These are phyloP conservation scores for Aeschynomene evenia DNA, from an alignment of 306 rosid genomes.

Conservation along the genomic window DNA sequence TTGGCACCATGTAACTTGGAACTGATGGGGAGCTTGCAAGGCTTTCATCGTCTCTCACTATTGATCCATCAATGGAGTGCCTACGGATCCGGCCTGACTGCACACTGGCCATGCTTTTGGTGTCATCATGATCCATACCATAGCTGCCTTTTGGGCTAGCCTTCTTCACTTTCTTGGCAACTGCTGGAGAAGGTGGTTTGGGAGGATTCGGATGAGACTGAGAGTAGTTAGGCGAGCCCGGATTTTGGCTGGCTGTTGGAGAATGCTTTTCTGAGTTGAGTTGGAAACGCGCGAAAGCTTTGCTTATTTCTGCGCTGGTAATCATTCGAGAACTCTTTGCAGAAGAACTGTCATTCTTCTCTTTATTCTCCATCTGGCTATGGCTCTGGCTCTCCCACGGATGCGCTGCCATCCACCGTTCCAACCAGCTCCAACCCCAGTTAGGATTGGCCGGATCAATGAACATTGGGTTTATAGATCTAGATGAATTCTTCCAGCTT, in stretches of 20 bases:
- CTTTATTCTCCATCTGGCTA: slow-evolving; percentile 54
- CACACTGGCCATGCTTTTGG: slow-evolving; percentile 61
- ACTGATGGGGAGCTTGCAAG: slow-evolving; percentile 68
- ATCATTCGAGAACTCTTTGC: slow-evolving; percentile 52
- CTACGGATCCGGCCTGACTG: slow-evolving; percentile 76
- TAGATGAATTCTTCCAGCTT: slow-evolving; percentile 72
- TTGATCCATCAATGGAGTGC: slow-evolving; percentile 73
- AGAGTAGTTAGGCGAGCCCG: slow-evolving; percentile 50
- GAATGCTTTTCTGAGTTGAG: slow-evolving; percentile 77
- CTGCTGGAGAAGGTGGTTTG: slow-evolving; percentile 48
- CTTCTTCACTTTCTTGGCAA: slow-evolving; percentile 51
- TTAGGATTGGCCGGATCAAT: slow-evolving; percentile 93
- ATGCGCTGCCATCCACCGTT: slow-evolving; percentile 92
- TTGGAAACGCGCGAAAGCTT: slow-evolving; percentile 83
- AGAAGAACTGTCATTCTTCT: slow-evolving; percentile 56
- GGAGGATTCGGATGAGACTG: slow-evolving; percentile 66
- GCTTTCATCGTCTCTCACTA: slow-evolving; percentile 71
- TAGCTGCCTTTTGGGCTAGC: slow-evolving; percentile 67
- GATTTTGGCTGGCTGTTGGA: slow-evolving; percentile 73
- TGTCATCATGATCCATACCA: slow-evolving; percentile 62
- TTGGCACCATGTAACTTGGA: slow-evolving; percentile 87
- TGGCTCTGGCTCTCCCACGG: slow-evolving; percentile 68
- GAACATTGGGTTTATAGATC: slow-evolving; percentile 79
- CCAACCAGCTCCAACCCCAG: slow-evolving; percentile 99
- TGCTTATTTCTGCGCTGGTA: slow-evolving; percentile 80